A percentile compares a stretch with the other conserved stretches of the same genome.
Evolutionary conservation across 768 basidiomycete genomes (phyloP).

Genomic region (Rhodotorula kratochvilovae): DNA sequence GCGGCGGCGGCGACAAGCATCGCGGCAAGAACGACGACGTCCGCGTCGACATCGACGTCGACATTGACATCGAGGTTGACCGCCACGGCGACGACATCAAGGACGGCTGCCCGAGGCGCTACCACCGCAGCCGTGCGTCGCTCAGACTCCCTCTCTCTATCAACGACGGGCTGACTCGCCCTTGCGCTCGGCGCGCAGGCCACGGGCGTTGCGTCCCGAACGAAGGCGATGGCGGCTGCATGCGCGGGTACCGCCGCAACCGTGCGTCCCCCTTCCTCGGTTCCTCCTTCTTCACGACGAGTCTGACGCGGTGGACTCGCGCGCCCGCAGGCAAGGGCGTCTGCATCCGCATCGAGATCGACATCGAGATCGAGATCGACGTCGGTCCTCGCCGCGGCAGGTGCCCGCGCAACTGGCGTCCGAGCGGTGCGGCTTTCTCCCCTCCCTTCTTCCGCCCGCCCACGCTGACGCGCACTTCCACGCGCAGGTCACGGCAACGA

Average conservation of each 20-base stretch:
- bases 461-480: too few species aligned
- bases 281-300: not conserved
- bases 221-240: not conserved
- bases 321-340: not conserved
- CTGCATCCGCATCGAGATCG: not conserved
- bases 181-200: not conserved
- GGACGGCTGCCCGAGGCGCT: not conserved
- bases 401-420: not conserved
- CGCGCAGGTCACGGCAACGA: constrained; percentile 13
- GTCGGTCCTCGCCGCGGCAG: not conserved
- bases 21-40: not conserved
- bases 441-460: too few species aligned
- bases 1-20: not conserved
- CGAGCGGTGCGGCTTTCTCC: not conserved
- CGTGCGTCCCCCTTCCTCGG: not conserved
- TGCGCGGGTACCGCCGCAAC: not conserved
- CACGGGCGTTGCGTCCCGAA: not conserved
- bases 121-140: not conserved
- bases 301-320: not conserved
- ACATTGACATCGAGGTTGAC: not conserved
- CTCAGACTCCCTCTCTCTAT: too few species aligned
- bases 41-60: not conserved
- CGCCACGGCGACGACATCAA: not conserved
- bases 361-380: not conserved
- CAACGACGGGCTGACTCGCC: not conserved